Percentiles rank a stretch among this genome's conserved stretches.
Evolutionary conservation across 1,284 basidiomycete species (phyloP).

Genomic region (Porphyrellus sp.): DNA sequence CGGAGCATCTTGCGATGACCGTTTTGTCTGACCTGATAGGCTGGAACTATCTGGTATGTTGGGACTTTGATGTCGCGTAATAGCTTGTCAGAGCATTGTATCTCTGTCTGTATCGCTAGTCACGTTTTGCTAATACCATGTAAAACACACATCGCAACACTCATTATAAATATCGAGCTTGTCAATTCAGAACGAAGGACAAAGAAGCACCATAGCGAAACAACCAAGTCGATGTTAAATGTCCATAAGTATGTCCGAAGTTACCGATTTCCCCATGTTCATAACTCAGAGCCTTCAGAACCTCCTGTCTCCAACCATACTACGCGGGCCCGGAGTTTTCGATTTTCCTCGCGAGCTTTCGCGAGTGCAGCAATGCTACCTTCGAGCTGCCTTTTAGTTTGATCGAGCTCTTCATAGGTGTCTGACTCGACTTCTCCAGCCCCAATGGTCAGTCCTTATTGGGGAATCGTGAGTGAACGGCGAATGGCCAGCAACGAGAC

Average conservation of each 20-base stretch:
- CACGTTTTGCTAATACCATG: constrained; percentile 1
- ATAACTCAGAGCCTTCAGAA: constrained; percentile 35
- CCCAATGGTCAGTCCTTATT: constrained; percentile 67
- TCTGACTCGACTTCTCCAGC: constrained; percentile 66
- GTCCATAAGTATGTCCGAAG: constrained; percentile 11
- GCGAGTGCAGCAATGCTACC: constrained; percentile 38
- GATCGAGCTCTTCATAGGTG: constrained; percentile 44
- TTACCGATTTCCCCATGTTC: constrained; percentile 19
- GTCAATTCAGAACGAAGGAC: constrained; percentile 15
- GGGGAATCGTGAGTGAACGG: constrained; percentile 7
- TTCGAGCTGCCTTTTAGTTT: constrained; percentile 48
- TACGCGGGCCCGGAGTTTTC: constrained; percentile 34
- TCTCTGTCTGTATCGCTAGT: constrained; percentile 22
- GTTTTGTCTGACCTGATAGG: constrained; percentile 4
- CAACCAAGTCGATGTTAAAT: constrained; percentile 10
- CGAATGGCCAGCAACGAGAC: background rate
- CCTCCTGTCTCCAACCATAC: constrained; percentile 37
- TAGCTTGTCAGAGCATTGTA: background rate
- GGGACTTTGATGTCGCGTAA: background rate
- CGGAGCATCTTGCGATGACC: constrained; percentile 9
- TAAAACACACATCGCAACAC: constrained; percentile 8
- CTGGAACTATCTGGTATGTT: constrained; percentile 2
- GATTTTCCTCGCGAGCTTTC: constrained; percentile 38
- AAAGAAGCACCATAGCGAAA: constrained; percentile 4
- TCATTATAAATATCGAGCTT: constrained; percentile 5